Evolutionary conservation across 768 basidiomycete genomes (phyloP), one percentile per base, ranked within the genome.

Genomic region (Lactarius trivialis): DNA sequence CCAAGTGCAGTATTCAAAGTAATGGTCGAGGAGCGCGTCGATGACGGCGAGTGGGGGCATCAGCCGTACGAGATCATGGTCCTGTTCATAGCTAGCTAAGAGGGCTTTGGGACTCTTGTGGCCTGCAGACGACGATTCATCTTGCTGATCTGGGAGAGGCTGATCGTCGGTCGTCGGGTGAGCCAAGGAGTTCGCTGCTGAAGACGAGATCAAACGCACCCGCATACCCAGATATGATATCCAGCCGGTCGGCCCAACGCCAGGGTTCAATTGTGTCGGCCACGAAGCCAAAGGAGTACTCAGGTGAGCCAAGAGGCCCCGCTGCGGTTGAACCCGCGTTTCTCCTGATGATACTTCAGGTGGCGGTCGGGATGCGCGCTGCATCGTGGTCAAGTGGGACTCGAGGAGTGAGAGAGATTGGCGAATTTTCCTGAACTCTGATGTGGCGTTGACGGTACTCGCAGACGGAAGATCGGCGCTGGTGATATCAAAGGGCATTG

Each of bases 1-100:
- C 66, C 66, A 67, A 4, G 56, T 65, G 60, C 66, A 67, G 15
- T 61, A 49, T 41, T 67, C 66, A 28, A 67, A 67, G 52, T 67
- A 67, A 33, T 58, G 61, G 7, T 67, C 66, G 7, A 67, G 45
- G 11, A 67, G 57, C 11, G 56, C 43, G 37, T 67, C 66, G 33
- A 67, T 65, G 36, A 59, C 60, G 2, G 58, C 56, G 21, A 67
- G 64, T 7, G 66, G 32, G 2, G 66, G 66, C 54, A 67, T 65
- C 55, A 62, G 45, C 48, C 60, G 54, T 24, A 65, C 65, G 39
- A 67, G 64, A 26, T 65, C 64, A 24, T 65, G 65, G 50, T 67
- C 66, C 30, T 55, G 60, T 26, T 67, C 60, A 24, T 67, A 67
- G 17, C 58, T 56, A 21, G 60, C 60, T 45, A 60, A 52, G 14